Base-by-base conservation (phyloP, 495 filamentous ascomycete species). In the Neurospora terricola region DNA sequence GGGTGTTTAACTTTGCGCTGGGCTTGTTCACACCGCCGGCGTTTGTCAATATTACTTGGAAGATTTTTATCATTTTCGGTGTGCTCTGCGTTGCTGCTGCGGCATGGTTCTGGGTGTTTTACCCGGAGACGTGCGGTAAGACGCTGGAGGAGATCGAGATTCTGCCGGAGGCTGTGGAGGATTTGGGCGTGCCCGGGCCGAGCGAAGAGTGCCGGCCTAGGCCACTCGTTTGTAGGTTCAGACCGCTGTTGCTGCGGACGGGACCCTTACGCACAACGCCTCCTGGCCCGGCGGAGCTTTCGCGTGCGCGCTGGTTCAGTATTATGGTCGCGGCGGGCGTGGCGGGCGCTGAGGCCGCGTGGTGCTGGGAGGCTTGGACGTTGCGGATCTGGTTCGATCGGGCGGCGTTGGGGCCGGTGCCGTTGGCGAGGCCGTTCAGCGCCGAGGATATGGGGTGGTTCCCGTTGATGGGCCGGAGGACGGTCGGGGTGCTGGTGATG, bases 131-230 rank as follows among this genome's bases (percentile, higher is more conserved):
- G 1, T 87, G 86, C 23, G 85, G 88, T 23, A 90, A 91, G 80
- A 88, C 88, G 0, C 86, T 93, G 14, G 92, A 94, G 79, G 92
- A 93, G 80, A 87, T 93, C 21, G 86, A 88, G 75, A 45, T 84
- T 21, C 83, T 84, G 2, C 81, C 80, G 7, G 91, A 91, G 16
- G 92, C 91, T 1, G 76, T 72, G 39, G 75, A 75, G 3, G 88
- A 87, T 81, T 96, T 96, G n/a, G 94, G 94, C 4, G 93, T 97
- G 9, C 92, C 91, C 1, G 93, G 94, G 4, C 93, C 93, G 6
- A 94, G 81, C 3, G 93, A 97, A 0, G 92, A 89, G 79, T 97
- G 94, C 0, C 94, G 89, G 2, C 85, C 88, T 5, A 97, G 87
- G 38, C 88, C 89, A 68, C 93, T 94, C 0, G 92, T 91, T 0